Base-by-base conservation (phyloP, 2,329 filamentous ascomycete genomes). In the Monosporascus sp. region DNA sequence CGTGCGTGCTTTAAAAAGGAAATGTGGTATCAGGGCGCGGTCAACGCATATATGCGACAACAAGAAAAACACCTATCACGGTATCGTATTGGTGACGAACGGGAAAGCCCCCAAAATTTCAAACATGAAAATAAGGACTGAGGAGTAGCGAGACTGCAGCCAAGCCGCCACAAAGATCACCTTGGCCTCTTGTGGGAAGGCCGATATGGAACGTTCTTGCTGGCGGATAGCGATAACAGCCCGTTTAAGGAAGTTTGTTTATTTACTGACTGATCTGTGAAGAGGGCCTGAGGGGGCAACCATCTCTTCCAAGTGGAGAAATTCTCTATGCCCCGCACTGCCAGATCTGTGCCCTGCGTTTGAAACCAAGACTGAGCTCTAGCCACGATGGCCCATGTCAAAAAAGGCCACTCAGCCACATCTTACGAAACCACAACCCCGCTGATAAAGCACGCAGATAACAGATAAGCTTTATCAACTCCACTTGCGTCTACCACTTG, bases 161-260 rank as follows among this genome's bases (percentile, higher is more conserved):
- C 43, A 46, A 26, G 22, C 16, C 43, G n/a, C 24, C 24, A 26
- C 43, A 46, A 7, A 46, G 43, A 27, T 43, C 14, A 16, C 19
- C 20, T 20, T 43, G 40, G 40, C 40, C 40, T 24, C 19, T 14
- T 20, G 40, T 26, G 24, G 40, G 40, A 27, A n/a, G 14, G 24
- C n/a, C 14, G 41, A 24, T 22, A 46, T 46, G 43, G 19, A 11
- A 22, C 14, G 14, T 14, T 14, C 24, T 8, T 35, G 22, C 43
- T 14, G 43, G 43, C 24, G n/a, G 43, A 46, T 46, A 24, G n/a
- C 43, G 43, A 46, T 46, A 27, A 55, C 54, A 41, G 51, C 57
- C 67, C 65, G 58, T 55, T 64, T 67, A 52, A 49, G 66, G 67
- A 55, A 70, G 62, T 70, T 70, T 70, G 68, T 70, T 70, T 70